A percentile compares a stretch with the other conserved stretches of the same genome.
Conservation (phyloP, 2,329 filamentous ascomycete genomes). For the Penicillium sp. region DNA sequence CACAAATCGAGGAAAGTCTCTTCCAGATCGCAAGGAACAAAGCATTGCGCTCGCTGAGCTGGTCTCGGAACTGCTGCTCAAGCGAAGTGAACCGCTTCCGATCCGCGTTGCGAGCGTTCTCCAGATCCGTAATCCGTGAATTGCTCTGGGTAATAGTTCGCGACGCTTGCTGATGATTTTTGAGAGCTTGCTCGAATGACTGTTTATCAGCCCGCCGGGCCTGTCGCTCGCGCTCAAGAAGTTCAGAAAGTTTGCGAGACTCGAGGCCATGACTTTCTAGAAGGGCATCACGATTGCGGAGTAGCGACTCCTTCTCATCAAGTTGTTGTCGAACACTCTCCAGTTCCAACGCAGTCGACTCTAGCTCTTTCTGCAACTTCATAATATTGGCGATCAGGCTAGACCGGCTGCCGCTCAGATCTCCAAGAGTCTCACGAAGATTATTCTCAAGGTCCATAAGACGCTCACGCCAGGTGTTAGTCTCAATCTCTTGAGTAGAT, state of each 20-base stretch:
- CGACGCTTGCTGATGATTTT: constrained; percentile 83
- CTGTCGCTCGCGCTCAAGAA: constrained; percentile 88
- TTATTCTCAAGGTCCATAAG: constrained; percentile 88
- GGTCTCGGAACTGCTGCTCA: constrained; percentile 81
- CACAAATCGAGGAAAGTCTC: constrained; percentile 80
- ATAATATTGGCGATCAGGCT: constrained; percentile 84
- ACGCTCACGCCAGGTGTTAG: constrained; percentile 86
- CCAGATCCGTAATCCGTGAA: constrained; percentile 80
- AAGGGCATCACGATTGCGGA: constrained; percentile 85
- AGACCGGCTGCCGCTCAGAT: constrained; percentile 82
- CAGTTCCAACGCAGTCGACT: constrained; percentile 79
- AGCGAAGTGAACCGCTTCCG: constrained; percentile 74
- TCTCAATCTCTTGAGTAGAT: constrained; percentile 82
- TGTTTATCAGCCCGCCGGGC: constrained; percentile 83
- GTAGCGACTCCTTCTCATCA: constrained; percentile 86
- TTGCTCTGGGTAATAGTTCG: constrained; percentile 85
- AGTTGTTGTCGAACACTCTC: constrained; percentile 75
- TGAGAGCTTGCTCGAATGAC: constrained; percentile 84
- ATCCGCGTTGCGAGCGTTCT: constrained; percentile 76
- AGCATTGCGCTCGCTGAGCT: constrained; percentile 86
- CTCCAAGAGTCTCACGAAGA: constrained; percentile 82
- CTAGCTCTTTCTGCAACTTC: constrained; percentile 85
- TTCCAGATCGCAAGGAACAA: constrained; percentile 90
- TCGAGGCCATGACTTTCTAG: constrained; percentile 89
- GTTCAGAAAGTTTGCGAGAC: constrained; percentile 77